A percentile compares a stretch with the other conserved stretches of the same genome.
phyloP scores from a whole-genome alignment of 495 filamentous ascomycete genomes.

The Tuber magnatum region DNA sequence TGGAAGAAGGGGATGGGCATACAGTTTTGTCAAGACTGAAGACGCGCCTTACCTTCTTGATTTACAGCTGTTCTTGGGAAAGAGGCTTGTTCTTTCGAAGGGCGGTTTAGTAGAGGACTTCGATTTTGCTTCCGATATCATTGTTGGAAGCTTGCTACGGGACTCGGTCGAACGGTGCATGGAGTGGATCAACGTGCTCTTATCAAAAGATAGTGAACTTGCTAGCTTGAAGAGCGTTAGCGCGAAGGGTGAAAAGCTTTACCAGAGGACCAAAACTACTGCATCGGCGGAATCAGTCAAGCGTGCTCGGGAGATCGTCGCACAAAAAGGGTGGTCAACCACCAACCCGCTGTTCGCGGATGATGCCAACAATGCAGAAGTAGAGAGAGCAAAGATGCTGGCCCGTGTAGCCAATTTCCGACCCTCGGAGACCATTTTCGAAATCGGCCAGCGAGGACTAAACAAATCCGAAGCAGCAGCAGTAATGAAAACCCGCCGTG shows the following conservation, averaged over 20 bases:
- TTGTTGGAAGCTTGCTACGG: conserved; percentile 64
- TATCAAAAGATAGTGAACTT: conserved; percentile 70
- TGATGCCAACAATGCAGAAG: conserved; percentile 54
- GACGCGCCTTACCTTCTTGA: conserved; percentile 89
- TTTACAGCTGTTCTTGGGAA: conserved; percentile 86
- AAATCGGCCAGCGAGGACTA: conserved; percentile 67
- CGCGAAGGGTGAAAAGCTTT: conserved; percentile 84
- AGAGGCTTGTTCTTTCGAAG: conserved; percentile 56
- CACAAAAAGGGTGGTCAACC: conserved; percentile 59
- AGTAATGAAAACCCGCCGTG: conserved; percentile 62
- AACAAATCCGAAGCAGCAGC: conserved; percentile 65
- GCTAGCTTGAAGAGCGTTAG: conserved; percentile 61
- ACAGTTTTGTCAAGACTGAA: conserved; percentile 74
- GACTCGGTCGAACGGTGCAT: conserved; percentile 62
- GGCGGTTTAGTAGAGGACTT: conserved; percentile 47
- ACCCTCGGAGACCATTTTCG: conserved; percentile 88
- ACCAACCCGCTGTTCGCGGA: conserved; percentile 72
- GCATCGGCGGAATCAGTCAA: conserved; percentile 83
- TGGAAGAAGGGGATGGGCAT: conserved; percentile 86
- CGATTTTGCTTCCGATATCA: conserved; percentile 71
- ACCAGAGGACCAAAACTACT: conserved; percentile 77
- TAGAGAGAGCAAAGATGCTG: conserved; percentile 73
- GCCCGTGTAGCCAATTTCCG: conserved; percentile 76
- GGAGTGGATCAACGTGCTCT: conserved; percentile 70
- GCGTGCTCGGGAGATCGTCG: conserved; percentile 65